Percentiles rank a stretch among this genome's conserved stretches.
Conservation (phyloP, 1,284 basidiomycete genomes). For the Flammula alnicola region DNA sequence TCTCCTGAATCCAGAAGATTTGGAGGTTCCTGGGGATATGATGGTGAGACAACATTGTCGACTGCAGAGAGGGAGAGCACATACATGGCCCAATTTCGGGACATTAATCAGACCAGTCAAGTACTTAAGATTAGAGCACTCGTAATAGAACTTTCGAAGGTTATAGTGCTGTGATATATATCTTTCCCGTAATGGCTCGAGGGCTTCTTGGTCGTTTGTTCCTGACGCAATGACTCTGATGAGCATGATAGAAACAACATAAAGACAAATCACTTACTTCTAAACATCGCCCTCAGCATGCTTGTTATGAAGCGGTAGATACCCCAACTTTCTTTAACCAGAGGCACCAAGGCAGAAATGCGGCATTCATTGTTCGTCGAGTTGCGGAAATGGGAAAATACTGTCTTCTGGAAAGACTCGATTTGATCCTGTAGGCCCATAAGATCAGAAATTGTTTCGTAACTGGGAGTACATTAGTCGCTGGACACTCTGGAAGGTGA, state of each 20-base stretch:
- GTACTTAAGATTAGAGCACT: conserved; percentile 96
- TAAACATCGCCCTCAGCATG: conserved; percentile 95
- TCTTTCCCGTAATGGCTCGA: conserved; percentile 85
- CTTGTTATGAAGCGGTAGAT: conserved; percentile 98
- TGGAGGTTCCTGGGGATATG: conserved; percentile 78
- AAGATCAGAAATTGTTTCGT: conserved; percentile 94
- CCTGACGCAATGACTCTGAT: conserved; percentile 48
- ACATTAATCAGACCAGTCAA: conserved; percentile 95
- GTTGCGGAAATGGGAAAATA: conserved; percentile 90
- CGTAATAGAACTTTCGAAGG: conserved; percentile 95
- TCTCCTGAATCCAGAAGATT: conserved; percentile 85
- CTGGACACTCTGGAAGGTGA: conserved; percentile 2
- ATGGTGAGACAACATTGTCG: neutral
- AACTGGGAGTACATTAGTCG: conserved; percentile 51
- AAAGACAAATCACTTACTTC: conserved; percentile 61
- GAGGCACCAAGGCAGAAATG: conserved; percentile 90
- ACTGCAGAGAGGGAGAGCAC: conserved; percentile 19
- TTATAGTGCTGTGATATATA: conserved; percentile 90
- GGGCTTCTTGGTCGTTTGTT: conserved; percentile 84
- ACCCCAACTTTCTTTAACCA: conserved; percentile 97
- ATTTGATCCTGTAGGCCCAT: conserved; percentile 98
- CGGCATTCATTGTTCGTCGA: conserved; percentile 95
- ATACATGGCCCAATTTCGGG: conserved; percentile 89
- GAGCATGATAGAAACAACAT: conserved; percentile 8
- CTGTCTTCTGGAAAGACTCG: conserved; percentile 95